phyloP scores from a whole-genome alignment of 129 eudicot species.

The Glebionis coronaria region DNA sequence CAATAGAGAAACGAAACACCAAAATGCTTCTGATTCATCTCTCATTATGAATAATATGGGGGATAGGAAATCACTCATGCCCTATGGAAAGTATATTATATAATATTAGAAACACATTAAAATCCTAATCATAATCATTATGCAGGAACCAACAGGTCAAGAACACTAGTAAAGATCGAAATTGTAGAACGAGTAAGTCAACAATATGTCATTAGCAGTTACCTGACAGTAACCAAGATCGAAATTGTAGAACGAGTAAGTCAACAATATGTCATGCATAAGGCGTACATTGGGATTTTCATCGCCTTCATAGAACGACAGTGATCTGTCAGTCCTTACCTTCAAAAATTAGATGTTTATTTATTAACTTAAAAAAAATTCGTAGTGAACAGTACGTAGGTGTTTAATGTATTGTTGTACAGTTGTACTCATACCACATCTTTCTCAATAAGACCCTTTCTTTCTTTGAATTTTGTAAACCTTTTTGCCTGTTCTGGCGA shows the following conservation, averaged over 20 bases:
- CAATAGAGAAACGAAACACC: constrained; percentile 95
- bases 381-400: not conserved
- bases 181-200: constrained; percentile 54
- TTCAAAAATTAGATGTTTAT: constrained; percentile 20
- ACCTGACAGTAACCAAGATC: constrained; percentile 99
- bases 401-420: not conserved
- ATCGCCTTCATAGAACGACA: constrained; percentile 86
- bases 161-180: constrained; percentile 50
- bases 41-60: constrained; percentile 76
- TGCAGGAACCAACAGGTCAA: not conserved
- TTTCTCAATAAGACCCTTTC: constrained; percentile 41
- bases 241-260: constrained; percentile 64
- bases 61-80: constrained; percentile 94
- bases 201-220: constrained; percentile 7
- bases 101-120: not conserved
- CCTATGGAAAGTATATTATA: constrained; percentile 35
- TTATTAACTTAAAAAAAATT: not conserved
- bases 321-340: constrained; percentile 97
- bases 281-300: constrained; percentile 79
- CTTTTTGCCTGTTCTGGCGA: constrained; percentile 47
- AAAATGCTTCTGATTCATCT: constrained; percentile 81
- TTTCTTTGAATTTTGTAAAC: constrained; percentile 42
- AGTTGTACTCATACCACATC: constrained; percentile 35
- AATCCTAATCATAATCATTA: not conserved
- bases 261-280: constrained; percentile 24